Evolutionary conservation across 441 rosid species (phyloP).

Genomic region (Viola pubescens): DNA sequence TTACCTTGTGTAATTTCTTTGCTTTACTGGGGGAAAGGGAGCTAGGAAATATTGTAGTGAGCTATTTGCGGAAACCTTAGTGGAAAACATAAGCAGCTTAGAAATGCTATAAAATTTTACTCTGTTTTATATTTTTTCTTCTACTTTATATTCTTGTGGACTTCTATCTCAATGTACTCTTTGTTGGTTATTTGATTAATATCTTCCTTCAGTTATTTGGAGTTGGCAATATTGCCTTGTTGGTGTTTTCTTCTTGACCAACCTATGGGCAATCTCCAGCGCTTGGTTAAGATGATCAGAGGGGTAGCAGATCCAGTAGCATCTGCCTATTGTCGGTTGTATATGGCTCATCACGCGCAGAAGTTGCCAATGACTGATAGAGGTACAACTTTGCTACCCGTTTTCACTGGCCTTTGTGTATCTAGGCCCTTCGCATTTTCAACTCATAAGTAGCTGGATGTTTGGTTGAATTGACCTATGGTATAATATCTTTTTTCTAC

Average conservation of each 20-base stretch:
- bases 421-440: no score
- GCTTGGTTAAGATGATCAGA: slow-evolving; percentile 72
- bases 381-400: slow-evolving; percentile 28
- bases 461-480: background rate
- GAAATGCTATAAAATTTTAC: no score
- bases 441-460: background rate
- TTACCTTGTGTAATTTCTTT: no score
- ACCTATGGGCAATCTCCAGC: slow-evolving; percentile 49
- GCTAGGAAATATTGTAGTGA: no score
- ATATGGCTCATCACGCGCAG: slow-evolving; percentile 65
- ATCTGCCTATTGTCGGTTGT: slow-evolving; percentile 72
- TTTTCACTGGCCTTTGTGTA: no score
- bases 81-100: no score
- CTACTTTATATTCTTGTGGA: background rate
- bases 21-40: no score
- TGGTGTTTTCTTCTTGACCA: slow-evolving; percentile 65
- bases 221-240: slow-evolving; percentile 80
- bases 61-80: no score
- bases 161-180: slow-evolving; percentile 8
- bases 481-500: no score
- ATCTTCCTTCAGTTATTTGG: slow-evolving; percentile 60
- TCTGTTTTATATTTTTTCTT: background rate
- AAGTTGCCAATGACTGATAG: slow-evolving; percentile 45
- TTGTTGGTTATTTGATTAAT: slow-evolving; percentile 9
- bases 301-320: slow-evolving; percentile 87